Evolutionary conservation across 805 yeast species (phyloP), one percentile per base, ranked within the genome.

Genomic region (Blastobotrys robertii): DNA sequence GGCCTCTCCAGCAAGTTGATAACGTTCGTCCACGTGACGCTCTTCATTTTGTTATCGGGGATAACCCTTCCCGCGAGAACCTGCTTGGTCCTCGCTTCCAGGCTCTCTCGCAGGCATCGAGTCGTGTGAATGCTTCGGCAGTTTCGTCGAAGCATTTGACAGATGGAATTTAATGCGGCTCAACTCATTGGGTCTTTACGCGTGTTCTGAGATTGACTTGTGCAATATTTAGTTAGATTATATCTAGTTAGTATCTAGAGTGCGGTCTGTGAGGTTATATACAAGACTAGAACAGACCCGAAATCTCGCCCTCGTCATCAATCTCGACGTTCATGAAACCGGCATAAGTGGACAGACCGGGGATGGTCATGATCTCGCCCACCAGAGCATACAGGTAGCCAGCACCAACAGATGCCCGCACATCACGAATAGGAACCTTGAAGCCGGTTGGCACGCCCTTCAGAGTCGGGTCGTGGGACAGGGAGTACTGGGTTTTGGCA

Each of bases 311-410:
- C 37, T 84, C 84, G n/a, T 71, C 74, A 62, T 84, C 80, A 46
- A 90, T 92, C 65, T 90, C 97, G 45, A 90, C 95, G 59, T 88
- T 84, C 95, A 90, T 87, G 71, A 84, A 90, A 15, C 97, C 97
- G 53, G 92, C 83, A 63, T 84, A 87, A 9, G 97, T 90, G 42
- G 97, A 94, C 58, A 90, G 71, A 48, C 98, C 98, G 19, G 98
- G 98, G 54, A 90, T 88, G 25, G 97, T 90, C 81, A 82, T 87
- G 59, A 90, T 90, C 65, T 90, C 95, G 43, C 94, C 97, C 13
- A 97, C 97, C 53, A 90, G 73, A 1, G 97, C 97, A 60, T 88
- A 90, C 58, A 90, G 72, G 66, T 90, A 90, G 8, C 97, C 97
- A 41, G 97, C 97, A 64, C 98, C 98, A 47, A 85, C 83, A 34